These are phyloP conservation scores for Pseudocercospora fijiensis DNA, from an alignment of 2,329 filamentous ascomycete genomes.

Conservation along the genomic window DNA sequence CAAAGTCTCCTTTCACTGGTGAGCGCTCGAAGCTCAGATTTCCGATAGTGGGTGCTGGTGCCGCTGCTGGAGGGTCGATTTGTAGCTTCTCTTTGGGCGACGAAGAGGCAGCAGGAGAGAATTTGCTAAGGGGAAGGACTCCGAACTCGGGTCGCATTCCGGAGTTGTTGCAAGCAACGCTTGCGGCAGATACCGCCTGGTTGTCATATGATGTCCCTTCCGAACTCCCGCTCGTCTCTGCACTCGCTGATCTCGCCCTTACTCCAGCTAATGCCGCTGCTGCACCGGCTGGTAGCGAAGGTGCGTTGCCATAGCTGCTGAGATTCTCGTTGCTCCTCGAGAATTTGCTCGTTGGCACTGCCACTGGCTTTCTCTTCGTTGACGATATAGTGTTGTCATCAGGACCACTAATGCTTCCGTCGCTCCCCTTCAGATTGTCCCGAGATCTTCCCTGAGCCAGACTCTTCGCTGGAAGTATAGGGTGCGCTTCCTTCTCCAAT, in stretches of 20 bases:
- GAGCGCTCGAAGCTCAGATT: constrained; percentile 18
- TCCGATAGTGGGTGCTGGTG: constrained; percentile 3
- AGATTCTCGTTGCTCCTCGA: background rate
- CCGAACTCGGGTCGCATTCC: background rate
- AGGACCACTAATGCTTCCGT: background rate
- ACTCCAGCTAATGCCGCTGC: background rate
- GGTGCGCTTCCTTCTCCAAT: background rate
- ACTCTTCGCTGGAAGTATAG: background rate
- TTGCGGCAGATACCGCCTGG: background rate
- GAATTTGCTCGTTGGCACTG: constrained; percentile 14
- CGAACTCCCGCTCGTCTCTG: background rate
- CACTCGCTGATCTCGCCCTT: background rate
- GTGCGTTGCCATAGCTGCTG: background rate
- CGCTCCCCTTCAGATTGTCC: constrained; percentile 1
- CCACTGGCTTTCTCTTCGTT: background rate
- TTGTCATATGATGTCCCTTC: background rate
- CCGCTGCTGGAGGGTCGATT: background rate
- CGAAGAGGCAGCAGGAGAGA: constrained; percentile 1
- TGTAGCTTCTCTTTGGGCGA: background rate
- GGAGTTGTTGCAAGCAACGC: background rate
- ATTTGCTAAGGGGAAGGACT: constrained; percentile 1
- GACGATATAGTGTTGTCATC: background rate
- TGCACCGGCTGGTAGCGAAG: background rate
- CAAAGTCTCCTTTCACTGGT: constrained; percentile 6
- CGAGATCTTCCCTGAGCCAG: background rate